These are phyloP conservation scores for Candida piceae DNA, from an alignment of 805 yeast genomes.

Conservation along the genomic window DNA sequence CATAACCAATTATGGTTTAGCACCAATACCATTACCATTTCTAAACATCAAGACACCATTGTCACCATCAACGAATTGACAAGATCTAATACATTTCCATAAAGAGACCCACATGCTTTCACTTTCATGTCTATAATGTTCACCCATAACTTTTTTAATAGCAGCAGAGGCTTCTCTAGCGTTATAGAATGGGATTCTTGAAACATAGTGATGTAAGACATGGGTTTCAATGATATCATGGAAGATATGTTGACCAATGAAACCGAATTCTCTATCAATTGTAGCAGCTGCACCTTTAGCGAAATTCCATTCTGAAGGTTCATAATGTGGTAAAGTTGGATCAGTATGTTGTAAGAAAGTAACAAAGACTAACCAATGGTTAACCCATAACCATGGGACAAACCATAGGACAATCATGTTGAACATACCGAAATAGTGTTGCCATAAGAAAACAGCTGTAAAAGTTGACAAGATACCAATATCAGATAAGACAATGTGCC, in stretches of 20 bases:
- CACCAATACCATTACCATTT: constrained; percentile 46
- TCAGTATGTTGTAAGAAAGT: constrained; percentile 62
- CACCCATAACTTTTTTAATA: constrained; percentile 48
- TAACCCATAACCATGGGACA: constrained; percentile 53
- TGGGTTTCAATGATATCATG: constrained; percentile 58
- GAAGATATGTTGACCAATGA: constrained; percentile 51
- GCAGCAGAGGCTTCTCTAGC: constrained; percentile 51
- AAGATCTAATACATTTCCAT: constrained; percentile 55
- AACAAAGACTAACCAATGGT: constrained; percentile 62
- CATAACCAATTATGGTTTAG: constrained; percentile 29
- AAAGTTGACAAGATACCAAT: constrained; percentile 45
- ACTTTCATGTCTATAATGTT: constrained; percentile 43
- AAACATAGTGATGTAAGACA: constrained; percentile 51
- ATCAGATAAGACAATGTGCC: constrained; percentile 52
- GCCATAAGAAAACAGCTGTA: constrained; percentile 48
- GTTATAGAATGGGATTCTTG: constrained; percentile 52
- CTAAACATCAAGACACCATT: constrained; percentile 64
- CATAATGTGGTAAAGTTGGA: constrained; percentile 55
- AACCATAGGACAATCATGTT: constrained; percentile 52
- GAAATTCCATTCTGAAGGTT: constrained; percentile 52
- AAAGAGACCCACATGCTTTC: constrained; percentile 54
- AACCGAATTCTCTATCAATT: constrained; percentile 57
- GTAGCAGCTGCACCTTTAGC: constrained; percentile 67
- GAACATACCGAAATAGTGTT: constrained; percentile 42
- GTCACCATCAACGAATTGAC: constrained; percentile 69